Percentiles rank a stretch among this genome's conserved stretches.
phyloP scores from a whole-genome alignment of 2,329 filamentous ascomycete species.

The Drechslerella dactyloides region DNA sequence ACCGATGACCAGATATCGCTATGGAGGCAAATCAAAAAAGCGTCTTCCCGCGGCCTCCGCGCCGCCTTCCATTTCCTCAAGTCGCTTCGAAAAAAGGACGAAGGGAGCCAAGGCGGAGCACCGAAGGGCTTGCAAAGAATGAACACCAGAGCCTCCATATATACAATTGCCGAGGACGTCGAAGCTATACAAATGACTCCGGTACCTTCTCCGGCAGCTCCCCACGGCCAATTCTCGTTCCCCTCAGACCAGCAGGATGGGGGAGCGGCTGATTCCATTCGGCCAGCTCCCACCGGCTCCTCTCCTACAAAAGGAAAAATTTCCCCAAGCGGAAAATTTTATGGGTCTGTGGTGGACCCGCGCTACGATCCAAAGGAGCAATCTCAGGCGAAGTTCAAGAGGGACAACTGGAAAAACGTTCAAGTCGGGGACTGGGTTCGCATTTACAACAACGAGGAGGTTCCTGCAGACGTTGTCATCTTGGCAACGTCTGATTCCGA shows the following conservation, averaged over 20 bases:
- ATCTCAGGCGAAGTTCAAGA: conserved; percentile 79
- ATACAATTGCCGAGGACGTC: conserved; percentile 64
- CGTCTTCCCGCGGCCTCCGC: conserved; percentile 66
- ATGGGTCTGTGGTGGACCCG: conserved; percentile 76
- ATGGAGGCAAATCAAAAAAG: conserved; percentile 93
- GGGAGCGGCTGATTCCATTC: conserved; percentile 30
- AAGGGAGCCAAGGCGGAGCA: conserved; percentile 56
- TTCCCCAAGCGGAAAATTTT: conserved; percentile 55
- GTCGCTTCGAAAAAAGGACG: conserved; percentile 58
- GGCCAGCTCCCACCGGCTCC: conserved; percentile 39
- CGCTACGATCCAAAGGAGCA: conserved; percentile 61
- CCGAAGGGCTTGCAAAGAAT: conserved; percentile 51
- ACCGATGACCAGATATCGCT: conserved; percentile 81
- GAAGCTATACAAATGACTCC: conserved; percentile 89
- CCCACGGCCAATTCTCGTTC: conserved; percentile 58
- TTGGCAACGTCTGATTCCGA: conserved; percentile 91
- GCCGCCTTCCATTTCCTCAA: conserved; percentile 65
- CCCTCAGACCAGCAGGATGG: conserved; percentile 52
- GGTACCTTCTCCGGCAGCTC: conserved; percentile 78
- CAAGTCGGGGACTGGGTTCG: conserved; percentile 96
- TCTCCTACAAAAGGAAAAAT: conserved; percentile 40
- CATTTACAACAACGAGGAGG: conserved; percentile 92
- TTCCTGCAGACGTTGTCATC: conserved; percentile 91
- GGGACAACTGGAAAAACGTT: conserved; percentile 92
- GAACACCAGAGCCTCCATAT: conserved; percentile 54